Base-by-base conservation (phyloP, 768 basidiomycete genomes). In the Pholiota conissans region DNA sequence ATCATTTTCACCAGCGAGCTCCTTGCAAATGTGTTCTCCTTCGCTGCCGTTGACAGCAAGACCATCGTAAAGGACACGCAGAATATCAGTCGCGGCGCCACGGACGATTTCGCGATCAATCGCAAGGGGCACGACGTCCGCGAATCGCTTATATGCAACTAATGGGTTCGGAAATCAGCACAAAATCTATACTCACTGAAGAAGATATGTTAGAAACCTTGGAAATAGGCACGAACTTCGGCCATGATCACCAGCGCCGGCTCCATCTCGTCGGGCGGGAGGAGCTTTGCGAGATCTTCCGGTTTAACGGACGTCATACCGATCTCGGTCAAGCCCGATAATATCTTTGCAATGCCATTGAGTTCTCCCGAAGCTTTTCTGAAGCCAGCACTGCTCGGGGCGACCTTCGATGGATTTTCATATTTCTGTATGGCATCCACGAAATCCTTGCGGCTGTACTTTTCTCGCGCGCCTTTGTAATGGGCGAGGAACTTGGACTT, bases 211-310 rank as follows among this genome's bases (percentile, higher is more conserved):
- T n/a, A 18, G 45, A 20, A 5, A 87, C 90, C 89, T 77, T 90
- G 86, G 70, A 90, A 90, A 60, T 90, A 90, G 0, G 85, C 88
- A 3, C 86, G 76, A 3, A 89, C 86, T 52, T 84, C 80, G 0
- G 86, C 85, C 87, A 91, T 90, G 62, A 90, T 87, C 3, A 70
- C 61, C 16, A 90, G 61, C 0, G 85, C 84, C 0, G 81, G 77
- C 30, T 84, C 85, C 75, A 77, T 79, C 0, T 69, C 71, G 58
- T 88, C 85, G 0, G 75, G 57, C 0, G 82, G 78, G 5, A 85
- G 73, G 0, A 89, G 61, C 61, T 76, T 84, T 0, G 78, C 63
- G 0, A 89, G 61, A 52, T 86, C 82, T 2, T 69, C 69, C 0
- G 76, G 67, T 29, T 71, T 69, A 27, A 77, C 64, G 2, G 71